phyloP scores from a whole-genome alignment of 2,329 filamentous ascomycete species.

The Colletotrichum echinochloae region DNA sequence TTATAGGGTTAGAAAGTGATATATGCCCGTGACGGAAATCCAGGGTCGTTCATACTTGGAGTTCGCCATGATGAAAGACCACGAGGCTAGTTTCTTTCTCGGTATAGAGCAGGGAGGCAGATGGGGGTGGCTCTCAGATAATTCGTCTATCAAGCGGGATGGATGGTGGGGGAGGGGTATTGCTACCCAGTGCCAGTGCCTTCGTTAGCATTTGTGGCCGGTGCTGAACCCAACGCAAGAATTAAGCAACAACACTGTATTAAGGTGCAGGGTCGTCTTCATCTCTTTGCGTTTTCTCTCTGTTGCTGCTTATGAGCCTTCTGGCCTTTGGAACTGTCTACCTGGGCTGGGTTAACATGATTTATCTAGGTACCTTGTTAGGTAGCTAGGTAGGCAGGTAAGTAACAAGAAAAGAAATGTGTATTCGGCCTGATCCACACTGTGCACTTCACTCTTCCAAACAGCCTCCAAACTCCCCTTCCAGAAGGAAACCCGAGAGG shows the following conservation, averaged over 20 bases:
- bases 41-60: constrained; percentile 59
- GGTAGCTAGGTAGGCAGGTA: too few species aligned
- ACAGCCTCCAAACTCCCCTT: background rate
- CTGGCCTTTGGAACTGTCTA: background rate
- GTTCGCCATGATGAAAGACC: constrained; percentile 60
- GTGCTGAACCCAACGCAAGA: background rate
- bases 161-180: constrained; percentile 42
- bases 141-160: constrained; percentile 25
- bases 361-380: background rate
- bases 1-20: constrained; percentile 34
- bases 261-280: background rate
- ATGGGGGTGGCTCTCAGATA: constrained; percentile 5
- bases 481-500: background rate
- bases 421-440: background rate
- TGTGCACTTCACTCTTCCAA: background rate
- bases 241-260: background rate
- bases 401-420: background rate
- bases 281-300: background rate
- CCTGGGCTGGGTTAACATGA: background rate
- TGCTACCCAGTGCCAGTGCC: constrained; percentile 3
- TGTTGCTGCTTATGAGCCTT: background rate
- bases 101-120: background rate
- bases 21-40: background rate
- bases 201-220: background rate
- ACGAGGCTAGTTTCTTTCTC: background rate